Evolutionary conservation across 352 stramenopile genomes (phyloP).

Genomic region (Elongisporangium undulatum): DNA sequence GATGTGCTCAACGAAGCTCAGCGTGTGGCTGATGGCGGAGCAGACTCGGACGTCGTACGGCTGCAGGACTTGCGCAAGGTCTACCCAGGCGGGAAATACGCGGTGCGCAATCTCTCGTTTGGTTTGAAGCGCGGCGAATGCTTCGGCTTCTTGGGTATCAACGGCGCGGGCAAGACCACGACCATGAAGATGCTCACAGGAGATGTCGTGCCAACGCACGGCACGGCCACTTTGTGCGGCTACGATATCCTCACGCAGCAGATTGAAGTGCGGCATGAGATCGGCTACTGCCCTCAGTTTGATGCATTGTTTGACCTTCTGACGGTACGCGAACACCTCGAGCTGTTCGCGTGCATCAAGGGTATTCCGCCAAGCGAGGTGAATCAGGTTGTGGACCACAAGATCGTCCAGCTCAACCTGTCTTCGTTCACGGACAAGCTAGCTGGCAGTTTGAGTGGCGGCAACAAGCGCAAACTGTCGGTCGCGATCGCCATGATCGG

Average conservation of each 20-base stretch:
- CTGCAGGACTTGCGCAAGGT: conserved; percentile 65
- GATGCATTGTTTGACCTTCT: conserved; percentile 82
- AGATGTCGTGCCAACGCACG: conserved; percentile 51
- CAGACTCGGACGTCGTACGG: conserved; percentile 31
- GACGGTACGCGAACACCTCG: conserved; percentile 82
- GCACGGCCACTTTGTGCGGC: conserved; percentile 32
- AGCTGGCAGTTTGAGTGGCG: conserved; percentile 66
- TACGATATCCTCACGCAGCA: conserved; percentile 53
- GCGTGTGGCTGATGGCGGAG: conserved; percentile 4
- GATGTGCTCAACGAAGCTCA: conserved; percentile 1
- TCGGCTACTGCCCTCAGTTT: conserved; percentile 92
- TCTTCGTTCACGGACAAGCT: conserved; percentile 70
- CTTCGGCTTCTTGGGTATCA: conserved; percentile 93
- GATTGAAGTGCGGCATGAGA: conserved; percentile 52
- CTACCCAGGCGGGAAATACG: conserved; percentile 72
- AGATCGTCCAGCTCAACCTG: conserved; percentile 79
- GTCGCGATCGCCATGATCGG: conserved; percentile 93
- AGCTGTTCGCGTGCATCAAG: conserved; percentile 91
- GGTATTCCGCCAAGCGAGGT: conserved; percentile 57
- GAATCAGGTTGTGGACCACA: conserved; percentile 21
- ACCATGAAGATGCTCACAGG: conserved; percentile 93
- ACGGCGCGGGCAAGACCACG: conserved; percentile 93
- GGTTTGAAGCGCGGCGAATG: conserved; percentile 83
- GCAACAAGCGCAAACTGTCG: conserved; percentile 92
- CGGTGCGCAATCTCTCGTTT: conserved; percentile 66